Evolutionary conservation across 2,329 filamentous ascomycete species (phyloP), one percentile per base, ranked within the genome.

Genomic region (Rhynchosporium graminicola): DNA sequence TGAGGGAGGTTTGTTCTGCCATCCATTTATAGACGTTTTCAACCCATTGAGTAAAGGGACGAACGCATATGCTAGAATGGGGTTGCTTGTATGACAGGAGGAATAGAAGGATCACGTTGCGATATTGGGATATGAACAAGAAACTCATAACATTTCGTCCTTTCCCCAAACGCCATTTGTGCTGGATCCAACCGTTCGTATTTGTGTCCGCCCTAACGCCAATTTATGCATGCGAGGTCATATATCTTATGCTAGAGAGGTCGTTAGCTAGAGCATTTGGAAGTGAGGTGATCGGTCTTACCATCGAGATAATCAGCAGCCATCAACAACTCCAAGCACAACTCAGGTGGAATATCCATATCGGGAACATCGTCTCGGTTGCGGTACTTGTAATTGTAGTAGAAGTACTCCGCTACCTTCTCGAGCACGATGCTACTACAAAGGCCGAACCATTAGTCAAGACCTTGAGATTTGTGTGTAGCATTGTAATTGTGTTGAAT

Each of bases 351-450:
- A 63, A 93, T 88, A 15, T 92, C 89, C 86, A 92, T 89, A 71
- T 94, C 90, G 4, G 88, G 86, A 26, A 92, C 89, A 70, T 92
- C 87, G 69, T 88, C 86, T 68, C 80, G 80, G 68, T 91, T 83
- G 57, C 83, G 82, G 76, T 91, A 83, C 71, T 87, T 88, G 76
- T 92, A 87, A 79, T 89, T 90, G 79, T 92, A 93, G 74, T 92
- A 90, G 65, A 92, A 87, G 77, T 93, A 94, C 76, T 93, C 89
- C 75, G 87, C 89, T 38, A 93, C 87, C 74, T 91, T 92, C 74
- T 93, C 90, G 2, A 94, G 84, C 5, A 92, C 84, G 59, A 88
- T 79, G 67, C 86, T 88, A 76, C 89, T 92, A 52, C 38, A 40
- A 50, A 26, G 7, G 42, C 40, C 33, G 5, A 59, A 36, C 46